Evolutionary conservation across 1,284 basidiomycete genomes (phyloP), one percentile per base, ranked within the genome.

Genomic region (Boletus semigastroideus): DNA sequence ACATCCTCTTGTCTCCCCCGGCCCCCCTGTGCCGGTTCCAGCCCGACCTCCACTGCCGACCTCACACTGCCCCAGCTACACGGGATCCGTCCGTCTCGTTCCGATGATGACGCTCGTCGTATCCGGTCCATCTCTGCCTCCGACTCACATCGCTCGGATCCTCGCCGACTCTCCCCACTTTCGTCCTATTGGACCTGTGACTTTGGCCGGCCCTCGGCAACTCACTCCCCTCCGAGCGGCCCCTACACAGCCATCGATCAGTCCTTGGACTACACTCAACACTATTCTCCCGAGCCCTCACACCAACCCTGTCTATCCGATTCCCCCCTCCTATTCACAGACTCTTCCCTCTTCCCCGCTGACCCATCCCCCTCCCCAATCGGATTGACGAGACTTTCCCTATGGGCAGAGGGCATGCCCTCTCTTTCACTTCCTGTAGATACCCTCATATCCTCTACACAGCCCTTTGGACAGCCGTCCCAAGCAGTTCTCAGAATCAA

Each of bases 381-480:
- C 48, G 58, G 49, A 6, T 38, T 70, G 30, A 57, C 53, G 3
- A 45, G 40, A 55, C 79, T 64, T 27, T 75, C 72, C 33, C 67
- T 90, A n/a, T 77, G 77, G 66, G 81, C 86, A 28, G 82, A 86
- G 55, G 84, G 85, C 55, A 85, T 87, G 80, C 68, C 74, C n/a
- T 74, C 82, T 17, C 76, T 82, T 49, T 71, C 74, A 28, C 72
- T 86, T 62, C 54, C 65, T 65, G 53, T 68, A 61, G 57, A 68
- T 61, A 47, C 61, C 52, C 55, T 60, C 54, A 31, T 62, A 62
- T 55, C 61, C 55, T 72, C 61, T 51, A 53, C 66, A 56, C 33
- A 34, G 33, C 33, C 33, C 33, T 34, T 34, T 34, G 33, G 33
- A 3, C 69, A 68, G 55, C 65, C 58, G 6, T 55, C 55, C 27